phyloP scores from a whole-genome alignment of 176 grass and related monocot genomes.

The Hordeum marinum region DNA sequence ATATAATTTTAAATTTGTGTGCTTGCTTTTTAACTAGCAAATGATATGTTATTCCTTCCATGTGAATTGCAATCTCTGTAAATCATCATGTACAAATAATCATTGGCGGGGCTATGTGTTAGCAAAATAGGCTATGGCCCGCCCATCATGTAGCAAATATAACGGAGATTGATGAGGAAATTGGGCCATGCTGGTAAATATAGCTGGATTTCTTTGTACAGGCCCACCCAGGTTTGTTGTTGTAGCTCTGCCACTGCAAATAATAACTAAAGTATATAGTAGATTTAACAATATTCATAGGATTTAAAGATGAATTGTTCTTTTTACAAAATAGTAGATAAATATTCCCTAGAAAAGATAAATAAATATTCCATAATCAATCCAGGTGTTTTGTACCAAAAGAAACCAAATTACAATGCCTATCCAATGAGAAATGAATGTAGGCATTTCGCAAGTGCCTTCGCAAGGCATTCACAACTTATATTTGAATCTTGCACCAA shows the following conservation, averaged over 20 bases:
- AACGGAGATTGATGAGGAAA: no score
- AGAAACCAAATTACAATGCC: slow-evolving; percentile 91
- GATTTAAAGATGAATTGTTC: not conserved
- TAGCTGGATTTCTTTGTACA: no score
- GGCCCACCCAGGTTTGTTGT: no score
- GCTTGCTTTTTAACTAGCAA: not conserved
- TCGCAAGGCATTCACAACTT: slow-evolving; percentile 51
- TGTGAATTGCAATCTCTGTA: slow-evolving; percentile 9
- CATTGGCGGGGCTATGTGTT: no score
- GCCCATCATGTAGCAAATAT: no score
- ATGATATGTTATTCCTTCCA: not conserved
- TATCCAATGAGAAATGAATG: slow-evolving; percentile 93
- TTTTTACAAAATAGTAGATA: slow-evolving; percentile 1
- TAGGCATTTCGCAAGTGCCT: slow-evolving; percentile 96
- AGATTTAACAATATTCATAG: slow-evolving; percentile 22
- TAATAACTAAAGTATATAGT: not conserved
- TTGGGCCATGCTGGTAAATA: no score
- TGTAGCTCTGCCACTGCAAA: no score
- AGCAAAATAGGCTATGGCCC: no score
- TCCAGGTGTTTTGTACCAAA: slow-evolving; percentile 97
- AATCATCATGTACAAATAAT: not conserved
- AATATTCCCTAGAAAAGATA: not conserved
- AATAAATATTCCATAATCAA: slow-evolving; percentile 2
- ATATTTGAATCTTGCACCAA: slow-evolving; percentile 10
- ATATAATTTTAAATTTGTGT: not conserved